phyloP scores from a whole-genome alignment of 2,329 filamentous ascomycete genomes.

The Cladosporium sp. region DNA sequence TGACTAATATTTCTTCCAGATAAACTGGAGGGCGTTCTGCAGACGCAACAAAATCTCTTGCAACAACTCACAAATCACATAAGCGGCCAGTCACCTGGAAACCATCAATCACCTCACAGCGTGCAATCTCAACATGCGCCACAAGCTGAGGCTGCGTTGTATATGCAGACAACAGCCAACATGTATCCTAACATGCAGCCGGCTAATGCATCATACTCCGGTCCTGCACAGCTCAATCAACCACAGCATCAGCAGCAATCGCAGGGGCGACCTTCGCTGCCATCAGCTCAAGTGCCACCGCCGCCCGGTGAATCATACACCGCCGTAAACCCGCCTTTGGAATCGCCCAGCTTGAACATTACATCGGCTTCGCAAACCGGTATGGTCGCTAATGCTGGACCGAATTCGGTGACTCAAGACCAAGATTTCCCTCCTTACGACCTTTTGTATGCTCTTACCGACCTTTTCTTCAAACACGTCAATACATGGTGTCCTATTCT shows the following conservation, averaged over 20 bases:
- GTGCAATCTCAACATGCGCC: slow-evolving; percentile 36
- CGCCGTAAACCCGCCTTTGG: slow-evolving; percentile 40
- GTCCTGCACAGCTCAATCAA: slow-evolving; percentile 8
- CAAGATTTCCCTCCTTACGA: slow-evolving; percentile 54
- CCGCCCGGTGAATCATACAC: slow-evolving; percentile 24
- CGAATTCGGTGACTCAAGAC: slow-evolving; percentile 29
- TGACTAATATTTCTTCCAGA: slow-evolving; percentile 27
- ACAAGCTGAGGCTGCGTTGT: slow-evolving; percentile 40
- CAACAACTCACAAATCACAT: slow-evolving; percentile 34
- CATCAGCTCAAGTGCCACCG: slow-evolving; percentile 15
- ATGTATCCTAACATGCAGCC: slow-evolving; percentile 25
- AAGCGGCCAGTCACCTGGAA: neutral
- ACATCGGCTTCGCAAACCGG: slow-evolving; percentile 24
- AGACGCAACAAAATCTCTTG: slow-evolving; percentile 41
- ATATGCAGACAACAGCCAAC: slow-evolving; percentile 34
- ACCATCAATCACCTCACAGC: slow-evolving; percentile 6
- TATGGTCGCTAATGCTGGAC: slow-evolving; percentile 17
- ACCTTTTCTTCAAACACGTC: slow-evolving; percentile 59
- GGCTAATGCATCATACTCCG: slow-evolving; percentile 21
- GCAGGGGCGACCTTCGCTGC: slow-evolving; percentile 17
- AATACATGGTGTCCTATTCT: slow-evolving; percentile 76
- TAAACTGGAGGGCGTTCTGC: slow-evolving; percentile 40
- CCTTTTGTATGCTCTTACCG: slow-evolving; percentile 53
- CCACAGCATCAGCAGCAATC: slow-evolving; percentile 19
- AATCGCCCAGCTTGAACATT: slow-evolving; percentile 54